Percentiles rank a stretch among this genome's conserved stretches.
Evolutionary conservation across 192 early-diverging fungal species (phyloP).

Genomic region (Spinellus fusiger): DNA sequence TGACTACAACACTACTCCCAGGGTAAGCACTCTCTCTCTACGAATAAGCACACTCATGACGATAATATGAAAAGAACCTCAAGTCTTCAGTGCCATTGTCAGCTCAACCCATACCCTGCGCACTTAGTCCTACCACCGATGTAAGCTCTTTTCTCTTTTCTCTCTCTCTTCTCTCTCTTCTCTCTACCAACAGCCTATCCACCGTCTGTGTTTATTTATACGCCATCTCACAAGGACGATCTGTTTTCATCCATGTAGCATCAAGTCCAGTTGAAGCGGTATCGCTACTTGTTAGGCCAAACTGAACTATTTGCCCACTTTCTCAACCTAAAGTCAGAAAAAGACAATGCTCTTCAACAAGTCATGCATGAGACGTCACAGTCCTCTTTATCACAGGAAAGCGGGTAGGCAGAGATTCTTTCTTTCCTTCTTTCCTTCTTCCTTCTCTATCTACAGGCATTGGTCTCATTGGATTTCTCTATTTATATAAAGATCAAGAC

Average conservation of each 20-base stretch:
- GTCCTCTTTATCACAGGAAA: slow-evolving; percentile 11
- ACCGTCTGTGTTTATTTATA: neutral
- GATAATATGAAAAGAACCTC: too few relatives aligned
- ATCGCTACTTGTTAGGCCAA: slow-evolving; percentile 60
- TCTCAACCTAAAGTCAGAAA: slow-evolving; percentile 48
- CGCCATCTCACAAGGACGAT: neutral
- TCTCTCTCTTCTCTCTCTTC: neutral
- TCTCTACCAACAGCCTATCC: neutral
- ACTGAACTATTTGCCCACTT: slow-evolving; percentile 62
- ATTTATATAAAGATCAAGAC: slow-evolving; percentile 51
- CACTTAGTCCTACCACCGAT: slow-evolving; percentile 1
- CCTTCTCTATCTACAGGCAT: neutral
- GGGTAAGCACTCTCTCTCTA: too few relatives aligned
- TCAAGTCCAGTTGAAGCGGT: slow-evolving; percentile 55
- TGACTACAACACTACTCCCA: too few relatives aligned
- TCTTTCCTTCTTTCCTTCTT: neutral
- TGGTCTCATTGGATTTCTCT: slow-evolving; percentile 12
- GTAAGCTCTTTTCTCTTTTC: neutral
- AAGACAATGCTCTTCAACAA: slow-evolving; percentile 48
- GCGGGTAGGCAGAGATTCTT: slow-evolving; percentile 34
- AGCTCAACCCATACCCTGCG: neutral
- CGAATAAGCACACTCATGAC: too few relatives aligned
- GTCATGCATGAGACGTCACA: slow-evolving; percentile 46
- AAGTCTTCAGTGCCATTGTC: slow-evolving; percentile 8
- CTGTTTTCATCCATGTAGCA: slow-evolving; percentile 24